Evolutionary conservation across 2,329 filamentous ascomycete species (phyloP), one percentile per base, ranked within the genome.

Genomic region (Talaromyces sp.): DNA sequence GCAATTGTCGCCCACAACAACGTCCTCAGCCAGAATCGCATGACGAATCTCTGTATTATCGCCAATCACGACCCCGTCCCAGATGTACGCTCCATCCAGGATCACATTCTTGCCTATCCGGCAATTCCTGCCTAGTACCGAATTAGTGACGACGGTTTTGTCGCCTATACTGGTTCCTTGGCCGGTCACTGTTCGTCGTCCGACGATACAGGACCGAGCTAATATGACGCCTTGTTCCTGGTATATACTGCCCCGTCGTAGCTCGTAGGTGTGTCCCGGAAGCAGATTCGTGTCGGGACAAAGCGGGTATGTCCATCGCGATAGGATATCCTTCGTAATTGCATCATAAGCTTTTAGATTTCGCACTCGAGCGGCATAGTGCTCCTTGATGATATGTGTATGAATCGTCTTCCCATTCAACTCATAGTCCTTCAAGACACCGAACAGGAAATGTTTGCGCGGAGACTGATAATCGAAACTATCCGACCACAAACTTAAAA

Each of bases 331-430:
- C 67, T 85, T 88, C 71, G 86, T 92, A 56, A 99, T 85, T 31
- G 91, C 84, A 67, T 96, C 91, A 76, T 97, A 99, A 68, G 92
- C 87, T 67, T 89, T 89, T 22, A 97, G 80, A 68, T 91, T 96
- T 69, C 84, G 87, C 11, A 91, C 92, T 63, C 94, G 82, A 1
- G 92, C 91, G 1, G 91, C 89, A 69, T 97, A 99, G 60, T 90
- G 85, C 53, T 91, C 84, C 36, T 85, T 83, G 45, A 95, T 79
- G 63, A 97, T 87, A 66, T 97, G 89, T 2, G 91, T 88, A 71
- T 97, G 91, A 54, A 99, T 90, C n/a, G 91, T 91, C 77, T 97
- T 96, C 60, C 92, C 92, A 72, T 97, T 97, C 58, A 97, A 80
- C 70, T 99, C 94, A 78, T 91, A 96, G 71, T 99, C 94, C 76